These are phyloP conservation scores for Apiospora sp. DNA, from an alignment of 2,329 filamentous ascomycete genomes.

Conservation along the genomic window DNA sequence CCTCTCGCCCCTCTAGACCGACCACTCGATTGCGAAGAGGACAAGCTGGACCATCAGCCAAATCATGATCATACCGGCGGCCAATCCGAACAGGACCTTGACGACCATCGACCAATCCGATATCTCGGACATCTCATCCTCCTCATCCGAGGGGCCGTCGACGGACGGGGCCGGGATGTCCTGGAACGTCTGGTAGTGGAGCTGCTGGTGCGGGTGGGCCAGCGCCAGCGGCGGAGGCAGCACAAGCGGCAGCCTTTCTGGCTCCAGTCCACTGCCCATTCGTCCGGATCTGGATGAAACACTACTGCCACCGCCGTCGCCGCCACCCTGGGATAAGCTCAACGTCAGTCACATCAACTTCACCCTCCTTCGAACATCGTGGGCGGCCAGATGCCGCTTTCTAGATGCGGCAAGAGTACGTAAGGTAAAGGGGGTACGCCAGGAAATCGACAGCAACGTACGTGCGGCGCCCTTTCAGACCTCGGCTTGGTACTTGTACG, in stretches of 20 bases:
- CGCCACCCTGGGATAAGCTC: not conserved
- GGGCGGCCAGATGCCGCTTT: not conserved
- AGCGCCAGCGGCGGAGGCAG: not conserved
- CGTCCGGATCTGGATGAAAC: not conserved
- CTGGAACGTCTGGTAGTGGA: conserved; percentile 26
- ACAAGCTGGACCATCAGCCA: conserved; percentile 11
- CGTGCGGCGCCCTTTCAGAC: not conserved
- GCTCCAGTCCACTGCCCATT: not conserved
- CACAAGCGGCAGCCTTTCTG: not conserved
- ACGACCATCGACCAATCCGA: conserved; percentile 5
- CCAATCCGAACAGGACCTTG: conserved; percentile 4
- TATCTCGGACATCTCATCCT: not conserved
- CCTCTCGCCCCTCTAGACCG: conserved; percentile 3
- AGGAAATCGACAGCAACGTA: not conserved
- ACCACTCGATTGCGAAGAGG: not conserved
- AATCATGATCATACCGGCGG: not conserved
- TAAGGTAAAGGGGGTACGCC: not conserved
- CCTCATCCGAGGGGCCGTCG: conserved; percentile 1
- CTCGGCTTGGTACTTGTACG: conserved; percentile 11
- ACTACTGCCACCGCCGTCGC: not conserved
- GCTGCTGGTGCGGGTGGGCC: conserved; percentile 6
- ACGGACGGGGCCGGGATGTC: conserved; percentile 20
- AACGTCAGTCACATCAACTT: not conserved
- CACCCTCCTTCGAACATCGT: not conserved
- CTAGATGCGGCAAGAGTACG: not conserved